Base-by-base conservation (phyloP, 176 grass and related monocot genomes). In the Eragrostis curvula region DNA sequence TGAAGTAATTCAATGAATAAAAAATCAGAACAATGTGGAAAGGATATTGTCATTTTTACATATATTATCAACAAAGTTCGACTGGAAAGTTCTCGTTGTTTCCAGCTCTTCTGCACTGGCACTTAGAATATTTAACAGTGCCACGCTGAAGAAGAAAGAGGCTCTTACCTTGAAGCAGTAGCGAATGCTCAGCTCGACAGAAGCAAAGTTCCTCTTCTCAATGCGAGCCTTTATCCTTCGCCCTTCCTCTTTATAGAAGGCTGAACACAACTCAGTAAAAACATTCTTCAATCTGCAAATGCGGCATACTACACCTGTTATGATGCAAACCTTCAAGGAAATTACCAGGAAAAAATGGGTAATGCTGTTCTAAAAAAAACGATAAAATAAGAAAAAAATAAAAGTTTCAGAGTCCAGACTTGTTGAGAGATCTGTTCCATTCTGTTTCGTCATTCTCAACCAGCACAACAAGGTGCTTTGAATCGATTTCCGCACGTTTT, bases 241-340 rank as follows among this genome's bases (percentile, higher is more conserved):
- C 12, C 91, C 93, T 88, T 99, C 91, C 66, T 94, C 96, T 86
- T 85, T 95, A 85, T 99, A 99, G 79, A 94, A 99, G 62, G 87
- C 32, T 70, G 89, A 89, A 88, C 93, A 99, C 73, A 99, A 83
- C 77, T 99, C 91, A 14, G 73, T 74, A 88, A 96, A 99, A 57
- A 88, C 79, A 71, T 58, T 92, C 27, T 81, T 92, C 81, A 96
- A 84, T 83, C 96, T 92, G 70, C 36, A 56, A 59, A 68, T 68
- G 74, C 9, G 42, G 58, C 58, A 68, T 70, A 73, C 14, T 30
- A 66, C 15, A 23, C 46, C 10, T 32, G 16, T 58, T 69, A 82
- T 78, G 50, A 78, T 51, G 20, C 49, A 42, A n/a, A n/a, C n/a
- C n/a, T n/a, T n/a, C n/a, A n/a, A n/a, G n/a, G n/a, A n/a, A n/a